Conservation (phyloP, 345 rosid genomes). For the Syzygium jambos region DNA sequence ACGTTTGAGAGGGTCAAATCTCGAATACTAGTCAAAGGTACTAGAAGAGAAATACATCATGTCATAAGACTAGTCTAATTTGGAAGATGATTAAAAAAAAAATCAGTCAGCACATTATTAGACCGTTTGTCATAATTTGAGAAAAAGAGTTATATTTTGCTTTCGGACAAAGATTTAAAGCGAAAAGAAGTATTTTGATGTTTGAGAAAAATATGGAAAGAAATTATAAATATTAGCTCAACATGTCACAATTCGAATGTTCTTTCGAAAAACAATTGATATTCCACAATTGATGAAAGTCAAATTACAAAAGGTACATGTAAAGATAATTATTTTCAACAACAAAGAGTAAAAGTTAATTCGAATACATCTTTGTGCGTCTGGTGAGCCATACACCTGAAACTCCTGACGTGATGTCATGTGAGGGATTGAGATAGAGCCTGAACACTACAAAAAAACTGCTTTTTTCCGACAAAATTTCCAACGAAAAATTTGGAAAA, state of each 20-base stretch:
- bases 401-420: background rate
- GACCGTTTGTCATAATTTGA: background rate
- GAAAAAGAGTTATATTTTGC: background rate
- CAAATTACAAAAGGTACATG: background rate
- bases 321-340: background rate
- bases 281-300: background rate
- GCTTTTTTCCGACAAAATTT: too few relatives aligned
- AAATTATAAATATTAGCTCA: background rate
- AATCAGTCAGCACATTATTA: background rate
- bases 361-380: background rate
- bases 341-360: background rate
- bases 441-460: too few relatives aligned
- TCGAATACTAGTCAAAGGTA: background rate
- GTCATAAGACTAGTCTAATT: background rate
- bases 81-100: background rate
- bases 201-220: background rate
- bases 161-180: background rate
- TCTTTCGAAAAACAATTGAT: background rate
- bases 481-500: too few relatives aligned
- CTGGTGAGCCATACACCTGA: background rate
- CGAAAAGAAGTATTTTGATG: background rate
- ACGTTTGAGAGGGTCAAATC: background rate
- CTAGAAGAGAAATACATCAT: background rate
- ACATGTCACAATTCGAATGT: background rate
- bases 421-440: background rate